phyloP scores from a whole-genome alignment of 2,329 filamentous ascomycete species.

The Aureobasidium sp. region DNA sequence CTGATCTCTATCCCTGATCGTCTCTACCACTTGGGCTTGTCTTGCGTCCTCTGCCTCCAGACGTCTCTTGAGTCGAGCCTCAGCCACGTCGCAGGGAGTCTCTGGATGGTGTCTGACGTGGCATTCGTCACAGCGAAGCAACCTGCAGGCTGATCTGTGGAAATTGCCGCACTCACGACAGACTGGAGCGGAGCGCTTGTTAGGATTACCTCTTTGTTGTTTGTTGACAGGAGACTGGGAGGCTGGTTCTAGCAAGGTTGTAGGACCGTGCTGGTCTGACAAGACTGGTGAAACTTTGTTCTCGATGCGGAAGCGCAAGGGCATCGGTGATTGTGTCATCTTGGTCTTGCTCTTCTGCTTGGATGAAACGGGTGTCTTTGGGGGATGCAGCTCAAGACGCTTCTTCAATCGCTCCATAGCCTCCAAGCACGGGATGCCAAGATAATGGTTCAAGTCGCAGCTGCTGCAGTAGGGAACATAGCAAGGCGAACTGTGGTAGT shows the following conservation, averaged over 20 bases:
- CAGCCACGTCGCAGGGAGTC: not conserved
- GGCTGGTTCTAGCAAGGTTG: not conserved
- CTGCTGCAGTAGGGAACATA: not conserved
- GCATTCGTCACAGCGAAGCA: not conserved
- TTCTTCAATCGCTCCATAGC: not conserved
- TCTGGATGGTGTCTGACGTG: not conserved
- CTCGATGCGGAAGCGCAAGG: not conserved
- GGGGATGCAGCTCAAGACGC: not conserved
- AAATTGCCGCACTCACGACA: not conserved
- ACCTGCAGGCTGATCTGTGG: not conserved
- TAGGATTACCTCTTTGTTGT: not conserved
- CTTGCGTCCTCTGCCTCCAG: not conserved
- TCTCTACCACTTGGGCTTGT: not conserved
- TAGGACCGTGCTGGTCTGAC: not conserved
- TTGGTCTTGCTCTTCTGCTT: not conserved
- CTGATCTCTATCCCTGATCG: not conserved
- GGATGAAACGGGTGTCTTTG: not conserved
- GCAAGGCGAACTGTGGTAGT: conserved; percentile 4
- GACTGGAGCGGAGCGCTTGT: not conserved
- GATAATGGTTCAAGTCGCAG: not conserved
- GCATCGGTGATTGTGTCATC: not conserved
- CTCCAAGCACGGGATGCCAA: not conserved
- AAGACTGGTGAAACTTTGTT: not conserved
- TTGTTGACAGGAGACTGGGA: not conserved
- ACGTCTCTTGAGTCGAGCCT: not conserved